These are phyloP conservation scores for Botrytis paeoniae DNA, from an alignment of 2,329 filamentous ascomycete species.

Conservation along the genomic window DNA sequence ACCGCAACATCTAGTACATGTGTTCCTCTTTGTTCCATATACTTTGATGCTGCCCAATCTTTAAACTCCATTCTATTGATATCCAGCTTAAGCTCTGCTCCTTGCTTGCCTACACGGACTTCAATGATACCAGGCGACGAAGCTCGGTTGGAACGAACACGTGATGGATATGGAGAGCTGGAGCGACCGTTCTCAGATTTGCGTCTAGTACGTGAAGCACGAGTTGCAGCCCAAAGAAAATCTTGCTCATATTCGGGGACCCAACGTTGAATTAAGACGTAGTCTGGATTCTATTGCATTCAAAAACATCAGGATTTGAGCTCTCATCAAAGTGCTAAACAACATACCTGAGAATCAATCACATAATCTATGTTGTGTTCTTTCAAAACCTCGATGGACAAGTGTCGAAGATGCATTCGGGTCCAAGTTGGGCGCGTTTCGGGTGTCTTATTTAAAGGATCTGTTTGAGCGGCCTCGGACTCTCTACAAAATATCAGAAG, in stretches of 20 bases:
- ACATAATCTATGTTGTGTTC: slow-evolving; percentile 56
- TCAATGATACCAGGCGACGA: slow-evolving; percentile 2
- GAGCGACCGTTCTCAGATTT: background rate
- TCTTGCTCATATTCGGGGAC: slow-evolving; percentile 70
- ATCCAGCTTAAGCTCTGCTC: background rate
- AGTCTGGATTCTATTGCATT: slow-evolving; percentile 58
- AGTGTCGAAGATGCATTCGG: slow-evolving; percentile 58
- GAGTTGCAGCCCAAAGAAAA: slow-evolving; percentile 68
- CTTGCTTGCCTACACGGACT: background rate
- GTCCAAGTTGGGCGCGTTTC: slow-evolving; percentile 55
- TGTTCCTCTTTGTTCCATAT: background rate
- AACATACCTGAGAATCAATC: slow-evolving; percentile 41
- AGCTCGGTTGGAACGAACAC: background rate
- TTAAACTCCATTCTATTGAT: slow-evolving; percentile 5
- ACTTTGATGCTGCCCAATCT: background rate
- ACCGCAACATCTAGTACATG: slow-evolving; percentile 17
- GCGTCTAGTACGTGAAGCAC: slow-evolving; percentile 42
- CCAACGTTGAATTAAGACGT: slow-evolving; percentile 70
- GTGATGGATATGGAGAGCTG: background rate
- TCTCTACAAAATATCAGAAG: slow-evolving; percentile 33
- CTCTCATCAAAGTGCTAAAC: no score
- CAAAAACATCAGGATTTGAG: background rate
- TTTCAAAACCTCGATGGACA: slow-evolving; percentile 59
- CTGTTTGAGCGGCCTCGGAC: slow-evolving; percentile 42
- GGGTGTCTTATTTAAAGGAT: slow-evolving; percentile 40